Percentiles rank a stretch among this genome's conserved stretches.
These are phyloP conservation scores for Termitomyces sp. DNA, from an alignment of 768 basidiomycete species.

Conservation along the genomic window DNA sequence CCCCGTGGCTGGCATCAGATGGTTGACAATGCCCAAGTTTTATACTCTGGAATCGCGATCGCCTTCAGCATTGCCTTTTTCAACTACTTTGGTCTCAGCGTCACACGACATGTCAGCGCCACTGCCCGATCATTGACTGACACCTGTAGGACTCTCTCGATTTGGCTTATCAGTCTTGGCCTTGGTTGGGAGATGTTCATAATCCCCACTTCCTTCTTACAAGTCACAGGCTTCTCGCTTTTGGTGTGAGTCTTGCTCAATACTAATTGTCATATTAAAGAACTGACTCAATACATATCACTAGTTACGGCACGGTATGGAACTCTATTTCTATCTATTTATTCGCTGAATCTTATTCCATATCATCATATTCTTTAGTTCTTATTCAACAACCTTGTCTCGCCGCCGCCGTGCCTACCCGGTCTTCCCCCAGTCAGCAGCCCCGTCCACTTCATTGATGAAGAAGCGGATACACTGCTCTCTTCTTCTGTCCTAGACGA, in stretches of 20 bases:
- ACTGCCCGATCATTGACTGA: constrained; percentile 90
- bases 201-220: constrained; percentile 77
- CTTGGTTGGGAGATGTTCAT: constrained; percentile 88
- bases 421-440: constrained; percentile 32
- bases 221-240: constrained; percentile 79
- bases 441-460: constrained; percentile 34
- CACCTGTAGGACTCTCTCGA: constrained; percentile 91
- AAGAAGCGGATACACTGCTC: constrained; percentile 51
- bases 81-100: constrained; percentile 89
- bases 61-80: constrained; percentile 74
- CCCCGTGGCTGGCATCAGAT: constrained; percentile 88
- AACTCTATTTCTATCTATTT: constrained; percentile 6
- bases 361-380: constrained; percentile 41
- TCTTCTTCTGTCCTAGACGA: constrained; percentile 54
- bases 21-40: constrained; percentile 67
- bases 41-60: constrained; percentile 65
- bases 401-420: constrained; percentile 56
- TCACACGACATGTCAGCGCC: constrained; percentile 90
- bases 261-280: not conserved
- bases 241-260: constrained; percentile 63
- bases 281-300: constrained; percentile 3
- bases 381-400: constrained; percentile 84
- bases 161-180: constrained; percentile 88
- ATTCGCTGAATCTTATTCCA: constrained; percentile 5
- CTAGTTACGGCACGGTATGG: constrained; percentile 81